These are phyloP conservation scores for Pilatotrama ljubarskyi DNA, from an alignment of 768 basidiomycete species.

Conservation along the genomic window DNA sequence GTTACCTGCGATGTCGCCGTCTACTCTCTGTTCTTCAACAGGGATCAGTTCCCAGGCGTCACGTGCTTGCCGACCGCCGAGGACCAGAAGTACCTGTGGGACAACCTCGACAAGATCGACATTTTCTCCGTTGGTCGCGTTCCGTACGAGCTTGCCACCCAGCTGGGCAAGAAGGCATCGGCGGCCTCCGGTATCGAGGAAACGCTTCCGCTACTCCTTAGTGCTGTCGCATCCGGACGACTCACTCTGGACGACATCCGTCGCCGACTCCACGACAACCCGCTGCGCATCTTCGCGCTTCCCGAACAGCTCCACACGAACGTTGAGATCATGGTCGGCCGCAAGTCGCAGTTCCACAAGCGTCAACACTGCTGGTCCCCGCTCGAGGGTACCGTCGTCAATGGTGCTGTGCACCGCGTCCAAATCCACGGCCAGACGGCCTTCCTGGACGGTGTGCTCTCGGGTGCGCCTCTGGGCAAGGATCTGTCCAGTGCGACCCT, in stretches of 20 bases:
- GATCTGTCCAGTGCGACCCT: constrained; percentile 70
- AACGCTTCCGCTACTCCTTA: constrained; percentile 82
- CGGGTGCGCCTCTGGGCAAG: constrained; percentile 58
- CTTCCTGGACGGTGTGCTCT: constrained; percentile 82
- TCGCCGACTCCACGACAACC: constrained; percentile 87
- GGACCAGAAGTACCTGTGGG: constrained; percentile 86
- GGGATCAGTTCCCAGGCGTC: constrained; percentile 68
- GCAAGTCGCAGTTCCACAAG: constrained; percentile 49
- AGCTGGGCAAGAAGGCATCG: constrained; percentile 59
- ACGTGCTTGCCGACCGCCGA: constrained; percentile 66
- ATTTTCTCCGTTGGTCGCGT: constrained; percentile 87
- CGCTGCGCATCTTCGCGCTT: constrained; percentile 86
- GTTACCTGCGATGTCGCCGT: constrained; percentile 97
- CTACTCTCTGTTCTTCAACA: constrained; percentile 86
- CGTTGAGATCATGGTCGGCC: constrained; percentile 90
- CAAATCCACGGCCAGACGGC: constrained; percentile 87
- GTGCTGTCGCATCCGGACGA: constrained; percentile 77
- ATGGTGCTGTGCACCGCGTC: constrained; percentile 86
- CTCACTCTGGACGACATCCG: constrained; percentile 84
- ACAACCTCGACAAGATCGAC: constrained; percentile 80
- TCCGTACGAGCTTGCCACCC: constrained; percentile 73
- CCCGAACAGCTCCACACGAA: constrained; percentile 84
- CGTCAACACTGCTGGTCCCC: constrained; percentile 78
- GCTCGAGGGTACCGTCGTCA: constrained; percentile 56
- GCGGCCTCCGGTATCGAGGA: constrained; percentile 84